Evolutionary conservation across 139 green algal species (phyloP).

Genomic region (Gonium pectorale): DNA sequence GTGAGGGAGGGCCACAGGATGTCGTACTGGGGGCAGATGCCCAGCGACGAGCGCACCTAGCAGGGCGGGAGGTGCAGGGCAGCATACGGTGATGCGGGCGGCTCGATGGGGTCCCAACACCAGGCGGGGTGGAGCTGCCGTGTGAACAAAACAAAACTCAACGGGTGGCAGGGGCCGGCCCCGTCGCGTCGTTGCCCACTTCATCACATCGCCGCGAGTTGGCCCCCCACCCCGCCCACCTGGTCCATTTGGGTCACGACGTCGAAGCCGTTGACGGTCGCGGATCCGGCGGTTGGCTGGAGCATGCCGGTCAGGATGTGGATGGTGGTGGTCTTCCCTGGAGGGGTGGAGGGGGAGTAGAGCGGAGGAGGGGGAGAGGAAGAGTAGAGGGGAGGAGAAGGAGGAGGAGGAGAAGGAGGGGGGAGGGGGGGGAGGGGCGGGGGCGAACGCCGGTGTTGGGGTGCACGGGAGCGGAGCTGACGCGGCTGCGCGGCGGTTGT

Average conservation of each 20-base stretch:
- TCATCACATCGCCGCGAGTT: no score
- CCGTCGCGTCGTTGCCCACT: no score
- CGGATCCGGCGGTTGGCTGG: conserved; percentile 67
- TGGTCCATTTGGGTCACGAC: conserved; percentile 45
- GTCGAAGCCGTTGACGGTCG: conserved; percentile 53
- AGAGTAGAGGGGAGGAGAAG: neutral
- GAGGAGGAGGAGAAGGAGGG: neutral
- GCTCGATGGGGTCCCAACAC: no score
- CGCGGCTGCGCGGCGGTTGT: no score
- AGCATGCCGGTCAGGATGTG: conserved; percentile 82
- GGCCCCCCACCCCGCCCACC: neutral
- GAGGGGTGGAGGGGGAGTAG: neutral
- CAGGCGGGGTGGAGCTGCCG: no score
- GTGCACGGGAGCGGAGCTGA: no score
- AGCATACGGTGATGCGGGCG: no score
- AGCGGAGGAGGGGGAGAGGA: neutral
- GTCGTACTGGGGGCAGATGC: conserved; percentile 91
- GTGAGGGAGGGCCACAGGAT: conserved; percentile 90
- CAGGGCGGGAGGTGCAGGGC: neutral
- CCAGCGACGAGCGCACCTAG: conserved; percentile 46
- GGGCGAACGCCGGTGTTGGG: no score
- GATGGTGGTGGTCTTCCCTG: conserved; percentile 85
- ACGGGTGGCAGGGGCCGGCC: no score
- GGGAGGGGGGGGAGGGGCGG: neutral
- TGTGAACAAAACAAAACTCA: no score